A percentile compares a stretch with the other conserved stretches of the same genome.
phyloP scores from a whole-genome alignment of 345 rosid genomes.

The rapeseed (Brassica napus) region Da-Ae NC_063434.1:7109501-7110000 shows the following conservation, averaged over 20 bases:
- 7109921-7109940: slow-evolving; percentile 15
- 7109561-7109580: slow-evolving; percentile 49
- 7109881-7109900: slow-evolving; percentile 6
- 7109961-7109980: slow-evolving; percentile 68
- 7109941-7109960: slow-evolving; percentile 36
- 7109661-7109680: background rate
- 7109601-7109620: slow-evolving; percentile 24
- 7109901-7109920: slow-evolving; percentile 13
- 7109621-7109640: slow-evolving; percentile 16
- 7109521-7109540: slow-evolving; percentile 57
- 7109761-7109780: slow-evolving; percentile 13
- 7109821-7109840: background rate
- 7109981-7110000: slow-evolving; percentile 58
- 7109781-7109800: slow-evolving; percentile 13
- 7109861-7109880: slow-evolving; percentile 12
- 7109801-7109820: slow-evolving; percentile 7
- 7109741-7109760: slow-evolving; percentile 18
- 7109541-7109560: slow-evolving; percentile 63
- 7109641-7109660: background rate
- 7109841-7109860: slow-evolving; percentile 15
- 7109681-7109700: slow-evolving; percentile 4
- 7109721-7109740: slow-evolving; percentile 14
- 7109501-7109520: slow-evolving; percentile 49
- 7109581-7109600: slow-evolving; percentile 73
- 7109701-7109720: slow-evolving; percentile 10